Conservation (phyloP, 257 asterid species). For the Coffea eugenioides region DNA sequence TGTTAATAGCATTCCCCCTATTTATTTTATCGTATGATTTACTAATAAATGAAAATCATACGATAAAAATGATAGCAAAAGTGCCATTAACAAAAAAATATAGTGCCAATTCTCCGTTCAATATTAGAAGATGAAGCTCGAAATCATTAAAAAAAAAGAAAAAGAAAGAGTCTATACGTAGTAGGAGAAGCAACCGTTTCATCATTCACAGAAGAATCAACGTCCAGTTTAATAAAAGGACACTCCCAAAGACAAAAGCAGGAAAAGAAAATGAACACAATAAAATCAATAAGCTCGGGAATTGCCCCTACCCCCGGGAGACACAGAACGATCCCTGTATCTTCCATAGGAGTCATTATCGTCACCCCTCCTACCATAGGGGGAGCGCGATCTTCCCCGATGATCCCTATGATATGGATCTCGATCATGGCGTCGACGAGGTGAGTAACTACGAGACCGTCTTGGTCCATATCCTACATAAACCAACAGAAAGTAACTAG, state of each 20-base stretch:
- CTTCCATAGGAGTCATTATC: conserved; percentile 25
- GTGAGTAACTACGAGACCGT: conserved; percentile 46
- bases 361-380: conserved; percentile 28
- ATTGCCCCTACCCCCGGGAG: conserved; percentile 24
- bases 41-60: too few species aligned
- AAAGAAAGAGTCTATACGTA: background rate
- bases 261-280: background rate
- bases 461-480: conserved; percentile 38
- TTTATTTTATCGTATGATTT: too few species aligned
- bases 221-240: background rate
- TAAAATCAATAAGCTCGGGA: conserved; percentile 19
- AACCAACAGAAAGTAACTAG: background rate
- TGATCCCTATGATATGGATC: conserved; percentile 35
- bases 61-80: too few species aligned
- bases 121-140: background rate
- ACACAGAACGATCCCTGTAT: conserved; percentile 13
- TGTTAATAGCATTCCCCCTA: too few species aligned
- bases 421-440: conserved; percentile 38
- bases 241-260: too few species aligned
- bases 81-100: too few species aligned
- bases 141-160: background rate
- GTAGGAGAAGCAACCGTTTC: background rate
- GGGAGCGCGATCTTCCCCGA: conserved; percentile 31
- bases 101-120: too few species aligned
- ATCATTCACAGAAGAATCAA: background rate